Evolutionary conservation across 768 basidiomycete species (phyloP).

Genomic region (Pisolithus marmoratus): DNA sequence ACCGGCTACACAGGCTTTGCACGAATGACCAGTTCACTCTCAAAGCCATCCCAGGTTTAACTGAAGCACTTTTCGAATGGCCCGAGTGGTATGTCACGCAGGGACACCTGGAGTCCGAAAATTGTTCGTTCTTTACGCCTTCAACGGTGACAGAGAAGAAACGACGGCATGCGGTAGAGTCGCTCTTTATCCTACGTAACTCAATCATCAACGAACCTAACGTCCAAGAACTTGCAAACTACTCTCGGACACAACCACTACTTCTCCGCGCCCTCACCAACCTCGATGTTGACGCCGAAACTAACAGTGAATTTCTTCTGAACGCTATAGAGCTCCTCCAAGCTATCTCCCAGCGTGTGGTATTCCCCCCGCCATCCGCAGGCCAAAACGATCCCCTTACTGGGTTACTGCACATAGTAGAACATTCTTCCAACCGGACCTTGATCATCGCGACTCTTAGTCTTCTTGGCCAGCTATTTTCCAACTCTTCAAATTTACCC

Average conservation of each 20-base stretch:
- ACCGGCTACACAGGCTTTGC: slow-evolving; percentile 76
- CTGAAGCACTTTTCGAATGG: slow-evolving; percentile 83
- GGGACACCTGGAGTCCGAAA: slow-evolving; percentile 46
- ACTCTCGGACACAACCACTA: slow-evolving; percentile 59
- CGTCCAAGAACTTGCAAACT: slow-evolving; percentile 50
- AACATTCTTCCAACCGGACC: slow-evolving; percentile 62
- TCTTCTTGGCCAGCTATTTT: slow-evolving; percentile 56
- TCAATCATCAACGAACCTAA: slow-evolving; percentile 67
- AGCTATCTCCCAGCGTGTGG: slow-evolving; percentile 45
- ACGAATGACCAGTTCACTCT: slow-evolving; percentile 75
- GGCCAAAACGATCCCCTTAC: slow-evolving; percentile 46
- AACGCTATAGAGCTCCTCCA: slow-evolving; percentile 70
- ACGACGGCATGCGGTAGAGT: slow-evolving; percentile 77
- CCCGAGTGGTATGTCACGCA: slow-evolving; percentile 76
- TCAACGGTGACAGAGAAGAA: slow-evolving; percentile 45
- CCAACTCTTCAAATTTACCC: slow-evolving; percentile 50
- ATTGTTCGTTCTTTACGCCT: slow-evolving; percentile 49
- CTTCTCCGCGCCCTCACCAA: slow-evolving; percentile 60
- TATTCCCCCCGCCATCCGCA: slow-evolving; percentile 31
- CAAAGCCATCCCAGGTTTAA: slow-evolving; percentile 66
- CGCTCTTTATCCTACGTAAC: slow-evolving; percentile 84
- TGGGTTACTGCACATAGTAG: slow-evolving; percentile 50
- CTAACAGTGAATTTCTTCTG: slow-evolving; percentile 66
- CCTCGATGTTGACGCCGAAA: slow-evolving; percentile 56
- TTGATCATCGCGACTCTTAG: slow-evolving; percentile 63